These are phyloP conservation scores for Pisolithus tinctorius DNA, from an alignment of 768 basidiomycete species.

Conservation along the genomic window DNA sequence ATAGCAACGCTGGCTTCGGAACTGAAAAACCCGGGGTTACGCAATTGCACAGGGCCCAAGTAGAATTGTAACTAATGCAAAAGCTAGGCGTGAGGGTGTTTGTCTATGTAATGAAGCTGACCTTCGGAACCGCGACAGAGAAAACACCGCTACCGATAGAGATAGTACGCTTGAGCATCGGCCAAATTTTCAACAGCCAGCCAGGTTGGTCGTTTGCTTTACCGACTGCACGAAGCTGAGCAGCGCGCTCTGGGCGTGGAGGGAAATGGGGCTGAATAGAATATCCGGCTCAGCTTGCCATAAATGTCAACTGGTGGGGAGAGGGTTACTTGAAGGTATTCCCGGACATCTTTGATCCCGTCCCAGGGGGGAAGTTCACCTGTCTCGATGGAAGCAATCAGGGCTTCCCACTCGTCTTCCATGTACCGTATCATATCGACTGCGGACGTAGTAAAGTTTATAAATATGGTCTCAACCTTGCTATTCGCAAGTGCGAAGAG, in stretches of 20 bases:
- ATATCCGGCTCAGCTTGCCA: no score
- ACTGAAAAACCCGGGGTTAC: conserved; percentile 9
- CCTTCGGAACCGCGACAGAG: conserved; percentile 5
- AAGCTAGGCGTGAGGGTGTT: neutral
- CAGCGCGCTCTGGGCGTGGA: neutral
- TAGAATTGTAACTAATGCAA: conserved; percentile 6
- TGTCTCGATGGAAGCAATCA: conserved; percentile 8
- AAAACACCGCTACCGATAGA: no score
- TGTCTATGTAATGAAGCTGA: neutral
- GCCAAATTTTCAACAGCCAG: conserved; percentile 8
- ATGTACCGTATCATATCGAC: conserved; percentile 14
- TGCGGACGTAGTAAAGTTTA: conserved; percentile 7
- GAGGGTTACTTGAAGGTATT: no score
- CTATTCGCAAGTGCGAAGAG: conserved; percentile 14
- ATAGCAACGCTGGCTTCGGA: conserved; percentile 13
- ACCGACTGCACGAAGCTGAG: conserved; percentile 10
- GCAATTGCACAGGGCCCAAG: conserved; percentile 10
- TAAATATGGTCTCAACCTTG: conserved; percentile 8
- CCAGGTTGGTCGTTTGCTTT: conserved; percentile 3
- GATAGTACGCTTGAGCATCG: no score
- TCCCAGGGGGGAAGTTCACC: conserved; percentile 12
- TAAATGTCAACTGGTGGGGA: no score
- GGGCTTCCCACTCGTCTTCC: conserved; percentile 14
- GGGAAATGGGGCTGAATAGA: no score
- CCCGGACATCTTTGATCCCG: neutral